phyloP scores from a whole-genome alignment of 768 basidiomycete species.

The Amyloporia xantha region DNA sequence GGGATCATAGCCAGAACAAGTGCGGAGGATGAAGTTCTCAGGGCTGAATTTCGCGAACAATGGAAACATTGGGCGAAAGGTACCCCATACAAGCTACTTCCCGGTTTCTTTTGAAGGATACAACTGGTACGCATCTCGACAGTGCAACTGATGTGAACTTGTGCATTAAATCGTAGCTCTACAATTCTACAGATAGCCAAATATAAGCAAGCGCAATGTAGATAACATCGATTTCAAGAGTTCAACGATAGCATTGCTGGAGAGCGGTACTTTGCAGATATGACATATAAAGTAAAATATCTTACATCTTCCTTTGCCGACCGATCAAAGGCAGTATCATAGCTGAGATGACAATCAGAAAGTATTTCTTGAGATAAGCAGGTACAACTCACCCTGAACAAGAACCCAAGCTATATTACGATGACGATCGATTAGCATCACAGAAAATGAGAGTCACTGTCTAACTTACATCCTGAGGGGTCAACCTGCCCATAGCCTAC shows the following conservation, averaged over 20 bases:
- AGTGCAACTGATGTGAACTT: too few species aligned
- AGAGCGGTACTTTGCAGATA: background rate
- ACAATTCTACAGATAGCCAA: too few species aligned
- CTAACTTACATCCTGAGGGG: conserved; percentile 63
- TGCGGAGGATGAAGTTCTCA: conserved; percentile 4
- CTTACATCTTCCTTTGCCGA: too few species aligned
- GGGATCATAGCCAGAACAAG: conserved; percentile 2
- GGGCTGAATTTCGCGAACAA: conserved; percentile 7
- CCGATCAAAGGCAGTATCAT: too few species aligned
- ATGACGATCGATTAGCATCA: background rate
- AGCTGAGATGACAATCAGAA: background rate
- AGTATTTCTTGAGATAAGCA: background rate
- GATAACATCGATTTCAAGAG: too few species aligned
- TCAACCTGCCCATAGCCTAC: conserved; percentile 89
- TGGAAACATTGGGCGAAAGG: conserved; percentile 11
- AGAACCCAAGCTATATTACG: conserved; percentile 41
- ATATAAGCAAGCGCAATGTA: background rate
- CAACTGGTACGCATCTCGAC: too few species aligned
- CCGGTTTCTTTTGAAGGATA: conserved; percentile 6
- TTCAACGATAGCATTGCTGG: too few species aligned
- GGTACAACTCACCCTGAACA: conserved; percentile 45
- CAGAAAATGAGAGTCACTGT: too few species aligned
- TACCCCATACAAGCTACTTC: conserved; percentile 8
- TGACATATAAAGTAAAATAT: background rate
- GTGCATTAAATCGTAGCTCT: too few species aligned